Evolutionary conservation across 148 eudicot species (phyloP).

Genomic region (Vaccinium macrocarpon): DNA sequence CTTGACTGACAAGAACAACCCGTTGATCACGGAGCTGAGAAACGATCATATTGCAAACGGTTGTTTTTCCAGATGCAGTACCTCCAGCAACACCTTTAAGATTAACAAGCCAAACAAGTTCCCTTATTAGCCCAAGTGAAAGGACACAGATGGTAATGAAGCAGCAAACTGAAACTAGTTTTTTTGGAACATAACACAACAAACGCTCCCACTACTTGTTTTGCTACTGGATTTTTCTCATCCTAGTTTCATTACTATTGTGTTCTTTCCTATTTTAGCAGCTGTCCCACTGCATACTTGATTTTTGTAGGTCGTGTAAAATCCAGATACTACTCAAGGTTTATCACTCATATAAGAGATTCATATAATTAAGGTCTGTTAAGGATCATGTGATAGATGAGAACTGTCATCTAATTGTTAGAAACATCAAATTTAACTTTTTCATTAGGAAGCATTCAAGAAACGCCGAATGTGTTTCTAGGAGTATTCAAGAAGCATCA

Average conservation of each 20-base stretch:
- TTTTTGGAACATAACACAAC: background rate
- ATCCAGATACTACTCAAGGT: background rate
- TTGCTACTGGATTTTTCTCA: background rate
- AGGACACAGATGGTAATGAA: background rate
- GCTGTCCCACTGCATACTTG: background rate
- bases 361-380: background rate
- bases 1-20: slow-evolving; percentile 96
- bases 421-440: background rate
- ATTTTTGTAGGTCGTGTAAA: background rate
- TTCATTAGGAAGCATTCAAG: background rate
- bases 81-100: slow-evolving; percentile 95
- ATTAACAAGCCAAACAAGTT: background rate
- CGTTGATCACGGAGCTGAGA: slow-evolving; percentile 99
- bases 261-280: background rate
- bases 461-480: background rate
- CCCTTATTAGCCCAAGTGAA: background rate
- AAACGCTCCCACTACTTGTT: background rate
- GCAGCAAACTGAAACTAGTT: background rate
- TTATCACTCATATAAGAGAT: background rate
- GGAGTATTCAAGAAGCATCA: background rate
- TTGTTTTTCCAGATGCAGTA: slow-evolving; percentile 96
- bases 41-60: slow-evolving; percentile 97
- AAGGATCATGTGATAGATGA: background rate
- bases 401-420: background rate
- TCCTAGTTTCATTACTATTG: background rate